Conservation (phyloP, 78 protist species). For the Dictyostelium capitatum region DNA sequence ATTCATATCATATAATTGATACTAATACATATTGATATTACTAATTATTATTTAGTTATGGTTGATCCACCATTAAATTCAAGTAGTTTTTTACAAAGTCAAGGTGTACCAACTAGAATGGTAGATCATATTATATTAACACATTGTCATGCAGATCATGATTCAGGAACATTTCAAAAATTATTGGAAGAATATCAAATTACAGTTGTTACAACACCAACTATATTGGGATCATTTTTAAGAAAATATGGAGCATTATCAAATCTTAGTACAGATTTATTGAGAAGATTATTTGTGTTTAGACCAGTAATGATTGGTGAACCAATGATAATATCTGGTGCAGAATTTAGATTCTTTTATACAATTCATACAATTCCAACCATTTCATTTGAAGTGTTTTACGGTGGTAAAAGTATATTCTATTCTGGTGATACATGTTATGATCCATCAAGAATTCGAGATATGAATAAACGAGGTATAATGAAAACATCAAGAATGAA, state of each 20-base stretch:
- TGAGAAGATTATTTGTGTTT: conserved; percentile 76
- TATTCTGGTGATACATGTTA: conserved; percentile 79
- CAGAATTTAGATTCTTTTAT: conserved; percentile 82
- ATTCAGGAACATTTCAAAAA: conserved; percentile 89
- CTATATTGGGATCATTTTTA: conserved; percentile 80
- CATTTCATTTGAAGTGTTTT: conserved; percentile 71
- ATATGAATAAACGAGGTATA: conserved; percentile 45
- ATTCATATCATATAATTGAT: too few relatives aligned
- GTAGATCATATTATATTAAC: conserved; percentile 80
- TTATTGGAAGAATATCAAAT: conserved; percentile 83
- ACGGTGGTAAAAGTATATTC: conserved; percentile 78
- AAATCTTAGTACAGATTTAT: conserved; percentile 23
- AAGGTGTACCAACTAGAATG: conserved; percentile 85
- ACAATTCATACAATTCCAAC: conserved; percentile 89
- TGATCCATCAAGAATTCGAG: conserved; percentile 72
- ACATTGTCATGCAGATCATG: conserved; percentile 93
- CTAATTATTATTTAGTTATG: conserved; percentile 33
- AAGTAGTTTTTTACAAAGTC: conserved; percentile 54
- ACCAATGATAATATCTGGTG: conserved; percentile 79
- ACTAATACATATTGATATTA: not conserved
- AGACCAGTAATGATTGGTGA: conserved; percentile 85
- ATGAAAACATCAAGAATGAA: conserved; percentile 68
- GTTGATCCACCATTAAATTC: conserved; percentile 90
- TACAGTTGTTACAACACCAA: conserved; percentile 86
- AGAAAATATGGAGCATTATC: conserved; percentile 85